Evolutionary conservation across 164 flowering plant species (phyloP).

Genomic region (Kalanchoe fedtschenkoi): DNA sequence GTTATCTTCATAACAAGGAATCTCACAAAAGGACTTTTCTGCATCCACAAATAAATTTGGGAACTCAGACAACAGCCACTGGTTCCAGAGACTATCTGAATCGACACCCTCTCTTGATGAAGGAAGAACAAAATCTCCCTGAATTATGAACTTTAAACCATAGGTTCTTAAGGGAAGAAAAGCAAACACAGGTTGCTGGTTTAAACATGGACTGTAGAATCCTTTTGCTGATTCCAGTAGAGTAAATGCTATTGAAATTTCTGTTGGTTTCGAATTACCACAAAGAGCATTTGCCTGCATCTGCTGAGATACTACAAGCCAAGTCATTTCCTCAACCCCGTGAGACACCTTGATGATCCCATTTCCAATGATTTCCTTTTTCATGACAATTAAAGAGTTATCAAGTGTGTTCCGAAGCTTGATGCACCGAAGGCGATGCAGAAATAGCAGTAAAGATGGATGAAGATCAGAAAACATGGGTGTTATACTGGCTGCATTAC

Average conservation of each 20-base stretch:
- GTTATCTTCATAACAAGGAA: constrained; percentile 54
- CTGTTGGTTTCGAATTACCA: constrained; percentile 59
- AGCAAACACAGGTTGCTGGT: constrained; percentile 87
- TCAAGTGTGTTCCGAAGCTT: constrained; percentile 53
- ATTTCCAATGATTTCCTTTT: constrained; percentile 56
- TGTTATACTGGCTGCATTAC: constrained; percentile 28
- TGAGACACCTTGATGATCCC: constrained; percentile 64
- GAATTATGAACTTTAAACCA: constrained; percentile 90
- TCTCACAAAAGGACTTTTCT: constrained; percentile 56
- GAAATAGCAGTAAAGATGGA: constrained; percentile 85
- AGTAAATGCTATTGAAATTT: constrained; percentile 82
- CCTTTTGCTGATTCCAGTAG: constrained; percentile 46
- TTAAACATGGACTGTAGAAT: constrained; percentile 37
- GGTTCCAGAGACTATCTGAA: constrained; percentile 89
- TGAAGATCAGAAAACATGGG: constrained; percentile 92
- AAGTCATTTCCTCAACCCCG: constrained; percentile 69
- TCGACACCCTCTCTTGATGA: constrained; percentile 98
- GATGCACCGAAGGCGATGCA: constrained; percentile 82
- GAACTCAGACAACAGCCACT: constrained; percentile 81
- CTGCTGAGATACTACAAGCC: constrained; percentile 66
- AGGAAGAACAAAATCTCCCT: constrained; percentile 92
- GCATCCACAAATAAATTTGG: constrained; percentile 76
- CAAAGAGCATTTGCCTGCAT: constrained; percentile 40
- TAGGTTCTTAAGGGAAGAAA: constrained; percentile 89
- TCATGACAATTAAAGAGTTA: constrained; percentile 53